Percentiles rank a stretch among this genome's conserved stretches.
phyloP scores from a whole-genome alignment of 2,329 filamentous ascomycete species.

The Verticillium isaacii region DNA sequence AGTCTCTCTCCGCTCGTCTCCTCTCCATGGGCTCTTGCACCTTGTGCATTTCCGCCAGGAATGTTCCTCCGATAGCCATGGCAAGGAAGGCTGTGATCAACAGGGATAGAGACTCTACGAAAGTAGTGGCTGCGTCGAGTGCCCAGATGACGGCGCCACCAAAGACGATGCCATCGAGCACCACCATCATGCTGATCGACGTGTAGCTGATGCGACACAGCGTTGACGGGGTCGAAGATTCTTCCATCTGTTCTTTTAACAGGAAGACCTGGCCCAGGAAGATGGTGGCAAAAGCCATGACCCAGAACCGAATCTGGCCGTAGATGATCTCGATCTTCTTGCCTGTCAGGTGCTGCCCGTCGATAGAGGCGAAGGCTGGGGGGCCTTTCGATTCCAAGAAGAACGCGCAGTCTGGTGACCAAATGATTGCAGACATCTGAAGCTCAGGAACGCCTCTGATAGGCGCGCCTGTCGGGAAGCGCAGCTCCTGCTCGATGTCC shows the following conservation, averaged over 20 bases:
- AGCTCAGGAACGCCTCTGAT: slow-evolving; percentile 50
- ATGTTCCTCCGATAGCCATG: slow-evolving; percentile 52
- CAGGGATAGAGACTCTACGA: slow-evolving; percentile 52
- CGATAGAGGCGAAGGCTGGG: slow-evolving; percentile 44
- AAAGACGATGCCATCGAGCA: slow-evolving; percentile 58
- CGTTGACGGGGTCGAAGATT: slow-evolving; percentile 63
- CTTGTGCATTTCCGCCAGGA: slow-evolving; percentile 55
- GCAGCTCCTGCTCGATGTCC: slow-evolving; percentile 58
- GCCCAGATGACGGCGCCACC: slow-evolving; percentile 51
- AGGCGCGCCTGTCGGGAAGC: slow-evolving; percentile 56
- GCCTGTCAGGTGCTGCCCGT: slow-evolving; percentile 53
- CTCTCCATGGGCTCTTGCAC: slow-evolving; percentile 53
- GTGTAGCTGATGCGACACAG: slow-evolving; percentile 62
- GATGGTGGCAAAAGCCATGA: slow-evolving; percentile 51
- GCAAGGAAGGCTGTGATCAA: slow-evolving; percentile 48
- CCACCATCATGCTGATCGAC: slow-evolving; percentile 56
- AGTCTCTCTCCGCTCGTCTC: slow-evolving; percentile 31
- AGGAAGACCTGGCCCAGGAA: slow-evolving; percentile 58
- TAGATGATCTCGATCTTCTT: slow-evolving; percentile 58
- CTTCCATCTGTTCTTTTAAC: slow-evolving; percentile 60
- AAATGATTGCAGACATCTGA: slow-evolving; percentile 58
- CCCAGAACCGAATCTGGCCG: slow-evolving; percentile 52
- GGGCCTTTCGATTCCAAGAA: slow-evolving; percentile 62
- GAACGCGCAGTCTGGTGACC: slow-evolving; percentile 64
- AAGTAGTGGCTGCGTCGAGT: slow-evolving; percentile 49